phyloP scores from a whole-genome alignment of 2,329 filamentous ascomycete species.

The Alternaria angustiovoidea region DNA sequence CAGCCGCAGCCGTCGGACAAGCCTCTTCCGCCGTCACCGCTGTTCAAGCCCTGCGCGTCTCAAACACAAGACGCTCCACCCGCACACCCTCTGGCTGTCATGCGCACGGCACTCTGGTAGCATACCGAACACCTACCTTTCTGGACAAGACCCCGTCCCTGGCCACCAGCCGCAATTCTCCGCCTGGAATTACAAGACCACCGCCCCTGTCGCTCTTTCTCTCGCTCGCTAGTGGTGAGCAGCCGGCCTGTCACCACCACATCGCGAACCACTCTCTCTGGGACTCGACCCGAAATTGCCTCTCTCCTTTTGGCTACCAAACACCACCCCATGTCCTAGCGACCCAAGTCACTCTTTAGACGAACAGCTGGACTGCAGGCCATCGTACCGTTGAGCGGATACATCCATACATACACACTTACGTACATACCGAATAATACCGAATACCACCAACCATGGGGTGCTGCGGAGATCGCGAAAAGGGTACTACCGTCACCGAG shows the following conservation, averaged over 20 bases:
- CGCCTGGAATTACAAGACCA: conserved; percentile 26
- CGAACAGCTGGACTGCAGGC: conserved; percentile 49
- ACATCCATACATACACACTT: conserved; percentile 22
- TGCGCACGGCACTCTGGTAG: conserved; percentile 40
- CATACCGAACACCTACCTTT: conserved; percentile 24
- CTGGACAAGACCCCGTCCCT: conserved; percentile 16
- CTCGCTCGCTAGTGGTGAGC: conserved; percentile 44
- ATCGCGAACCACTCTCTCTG: conserved; percentile 24
- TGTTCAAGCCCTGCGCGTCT: conserved; percentile 38
- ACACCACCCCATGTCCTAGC: conserved; percentile 37
- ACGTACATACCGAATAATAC: conserved; percentile 38
- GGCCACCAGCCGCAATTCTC: conserved; percentile 26
- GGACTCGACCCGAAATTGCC: conserved; percentile 7
- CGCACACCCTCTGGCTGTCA: conserved; percentile 31
- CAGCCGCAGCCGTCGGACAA: conserved; percentile 21
- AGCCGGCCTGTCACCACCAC: conserved; percentile 49
- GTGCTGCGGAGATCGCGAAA: conserved; percentile 51
- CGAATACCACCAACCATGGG: conserved; percentile 39
- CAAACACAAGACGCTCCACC: conserved; percentile 44
- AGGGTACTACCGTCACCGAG: conserved; percentile 51
- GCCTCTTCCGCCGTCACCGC: conserved; percentile 33
- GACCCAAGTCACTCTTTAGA: conserved; percentile 42
- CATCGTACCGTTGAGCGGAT: conserved; percentile 46
- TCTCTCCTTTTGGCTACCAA: conserved; percentile 4
- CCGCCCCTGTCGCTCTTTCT: conserved; percentile 40